These are phyloP conservation scores for Claviceps pazoutovae DNA, from an alignment of 2,329 filamentous ascomycete genomes.

Conservation along the genomic window DNA sequence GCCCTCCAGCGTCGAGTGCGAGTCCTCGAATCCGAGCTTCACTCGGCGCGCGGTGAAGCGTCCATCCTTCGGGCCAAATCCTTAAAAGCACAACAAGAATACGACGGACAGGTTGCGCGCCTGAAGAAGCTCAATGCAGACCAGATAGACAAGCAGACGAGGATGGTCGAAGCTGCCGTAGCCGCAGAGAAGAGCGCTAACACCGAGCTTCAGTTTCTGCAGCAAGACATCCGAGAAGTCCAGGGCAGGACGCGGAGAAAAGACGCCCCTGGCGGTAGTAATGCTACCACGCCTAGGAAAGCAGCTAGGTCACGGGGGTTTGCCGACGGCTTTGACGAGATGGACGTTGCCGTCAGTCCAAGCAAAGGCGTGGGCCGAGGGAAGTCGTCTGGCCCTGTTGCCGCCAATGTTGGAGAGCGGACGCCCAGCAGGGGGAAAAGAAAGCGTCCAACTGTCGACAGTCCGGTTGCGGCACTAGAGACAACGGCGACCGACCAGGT, in stretches of 20 bases:
- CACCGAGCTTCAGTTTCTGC: slow-evolving; percentile 59
- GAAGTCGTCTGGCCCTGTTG: slow-evolving; percentile 27
- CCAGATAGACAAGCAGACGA: slow-evolving; percentile 47
- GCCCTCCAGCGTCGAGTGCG: slow-evolving; percentile 38
- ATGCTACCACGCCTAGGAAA: slow-evolving; percentile 46
- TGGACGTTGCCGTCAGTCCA: slow-evolving; percentile 41
- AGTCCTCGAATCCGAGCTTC: slow-evolving; percentile 41
- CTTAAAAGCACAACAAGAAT: slow-evolving; percentile 45
- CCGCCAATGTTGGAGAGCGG: slow-evolving; percentile 32
- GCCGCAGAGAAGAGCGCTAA: slow-evolving; percentile 50
- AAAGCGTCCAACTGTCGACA: slow-evolving; percentile 52
- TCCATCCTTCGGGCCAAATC: slow-evolving; percentile 61
- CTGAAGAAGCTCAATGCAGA: slow-evolving; percentile 52
- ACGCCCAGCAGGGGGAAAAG: slow-evolving; percentile 57
- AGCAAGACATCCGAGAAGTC: slow-evolving; percentile 55
- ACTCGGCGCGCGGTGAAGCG: slow-evolving; percentile 55
- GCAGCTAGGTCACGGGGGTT: slow-evolving; percentile 40
- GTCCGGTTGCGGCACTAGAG: slow-evolving; percentile 49
- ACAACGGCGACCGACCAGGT: slow-evolving; percentile 32
- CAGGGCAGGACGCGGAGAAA: slow-evolving; percentile 33
- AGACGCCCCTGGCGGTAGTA: slow-evolving; percentile 18
- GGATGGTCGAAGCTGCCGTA: slow-evolving; percentile 48
- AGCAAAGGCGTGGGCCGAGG: slow-evolving; percentile 32
- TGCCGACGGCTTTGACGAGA: slow-evolving; percentile 66
- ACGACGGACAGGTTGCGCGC: slow-evolving; percentile 46